Base-by-base conservation (phyloP, 2,329 filamentous ascomycete genomes). In the Aspergillus spinulosporus region DNA sequence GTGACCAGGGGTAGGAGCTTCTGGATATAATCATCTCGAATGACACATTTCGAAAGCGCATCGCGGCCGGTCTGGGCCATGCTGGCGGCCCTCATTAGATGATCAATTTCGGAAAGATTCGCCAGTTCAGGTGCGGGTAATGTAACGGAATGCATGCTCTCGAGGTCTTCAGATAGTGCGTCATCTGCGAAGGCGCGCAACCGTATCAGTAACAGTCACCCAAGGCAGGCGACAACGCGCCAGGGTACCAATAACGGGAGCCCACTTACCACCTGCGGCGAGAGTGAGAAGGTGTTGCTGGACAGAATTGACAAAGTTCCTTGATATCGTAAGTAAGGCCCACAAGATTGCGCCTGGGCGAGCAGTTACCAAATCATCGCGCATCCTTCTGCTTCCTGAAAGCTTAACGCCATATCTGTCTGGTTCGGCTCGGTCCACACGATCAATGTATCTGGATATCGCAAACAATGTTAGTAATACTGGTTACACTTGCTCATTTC, bases 321-420 rank as follows among this genome's bases (percentile, higher is more conserved):
- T 96, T 65, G 57, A 59, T 36, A 49, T 21, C 51, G 68, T 67
- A 61, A 67, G 66, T 60, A 54, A 61, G 53, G 58, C 26, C 50
- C 46, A 57, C 48, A 49, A 58, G 31, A 37, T 34, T 39, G 40
- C 42, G 49, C 47, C 21, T 8, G 45, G 50, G 14, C 14, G 26
- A 39, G 44, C 36, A 36, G 49, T 66, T 76, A 95, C 94, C 94
- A 99, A 73, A 99, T 96, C 61, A 87, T 82, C 15, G 89, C 85
- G 75, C 94, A 99, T 45, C 93, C 94, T 64, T 97, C 94, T 2
- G 92, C 88, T 77, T 99, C 94, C 74, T 99, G 94, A 69, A 99
- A 99, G 72, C 92, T 97, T 61, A 99, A 83, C 43, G 94, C 94
- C 94, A 99, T 97, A 72, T 99, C 94, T 54, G 92, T 86, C 57